Evolutionary conservation across 768 basidiomycete species (phyloP).

Genomic region (Auriculariales sp.): DNA sequence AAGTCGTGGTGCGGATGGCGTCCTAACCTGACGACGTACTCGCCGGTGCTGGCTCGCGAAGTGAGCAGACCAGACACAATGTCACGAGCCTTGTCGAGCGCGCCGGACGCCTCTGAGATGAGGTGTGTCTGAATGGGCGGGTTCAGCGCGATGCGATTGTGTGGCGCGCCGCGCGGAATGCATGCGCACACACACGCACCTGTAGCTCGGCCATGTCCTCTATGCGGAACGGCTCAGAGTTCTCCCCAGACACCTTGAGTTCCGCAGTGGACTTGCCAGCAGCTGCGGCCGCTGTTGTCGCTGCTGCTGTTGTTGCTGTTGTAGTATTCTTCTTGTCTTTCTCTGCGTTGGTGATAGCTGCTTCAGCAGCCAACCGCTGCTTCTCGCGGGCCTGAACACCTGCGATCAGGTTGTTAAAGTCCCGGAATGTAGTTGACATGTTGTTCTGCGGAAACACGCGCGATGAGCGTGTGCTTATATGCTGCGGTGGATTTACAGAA

Average conservation of each 20-base stretch:
- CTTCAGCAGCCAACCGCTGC: conserved; percentile 32
- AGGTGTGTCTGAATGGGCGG: conserved; percentile 16
- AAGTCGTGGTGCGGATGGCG: conserved; percentile 40
- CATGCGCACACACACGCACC: too few relatives aligned
- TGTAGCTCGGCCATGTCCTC: conserved; percentile 43
- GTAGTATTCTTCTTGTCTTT: conserved; percentile 12
- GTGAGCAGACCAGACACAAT: conserved; percentile 53
- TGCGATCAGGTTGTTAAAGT: conserved; percentile 58
- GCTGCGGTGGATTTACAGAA: neutral
- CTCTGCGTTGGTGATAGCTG: conserved; percentile 13
- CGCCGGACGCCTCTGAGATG: conserved; percentile 24
- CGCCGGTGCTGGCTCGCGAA: conserved; percentile 37
- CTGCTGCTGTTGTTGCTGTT: conserved; percentile 23
- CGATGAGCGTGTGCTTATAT: neutral
- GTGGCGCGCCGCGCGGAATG: too few relatives aligned
- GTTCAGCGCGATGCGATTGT: too few relatives aligned
- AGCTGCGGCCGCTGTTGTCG: conserved; percentile 7
- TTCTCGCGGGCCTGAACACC: conserved; percentile 61
- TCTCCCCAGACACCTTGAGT: conserved; percentile 7
- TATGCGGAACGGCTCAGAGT: conserved; percentile 4
- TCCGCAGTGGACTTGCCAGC: conserved; percentile 16
- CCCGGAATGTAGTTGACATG: conserved; percentile 11
- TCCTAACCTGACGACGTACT: conserved; percentile 65
- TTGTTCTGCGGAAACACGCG: neutral
- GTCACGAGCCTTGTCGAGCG: conserved; percentile 46